Conservation (phyloP, 306 rosid genomes). For the Lathyrus sativus region DNA sequence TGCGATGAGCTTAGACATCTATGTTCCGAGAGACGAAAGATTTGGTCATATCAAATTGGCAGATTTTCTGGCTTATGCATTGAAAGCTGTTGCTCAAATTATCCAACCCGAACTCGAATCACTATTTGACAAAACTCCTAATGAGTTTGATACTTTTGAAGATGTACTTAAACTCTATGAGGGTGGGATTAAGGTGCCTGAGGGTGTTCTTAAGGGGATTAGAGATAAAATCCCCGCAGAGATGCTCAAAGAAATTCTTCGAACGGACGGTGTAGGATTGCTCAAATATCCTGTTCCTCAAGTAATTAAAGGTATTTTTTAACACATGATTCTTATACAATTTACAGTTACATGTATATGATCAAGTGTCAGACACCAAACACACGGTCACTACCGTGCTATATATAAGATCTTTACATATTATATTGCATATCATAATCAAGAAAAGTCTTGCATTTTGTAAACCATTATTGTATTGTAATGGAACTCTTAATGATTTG, state of each 20-base stretch:
- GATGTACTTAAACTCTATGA: slow-evolving; percentile 69
- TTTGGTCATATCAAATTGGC: slow-evolving; percentile 80
- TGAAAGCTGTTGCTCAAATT: slow-evolving; percentile 67
- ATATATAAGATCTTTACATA: not conserved
- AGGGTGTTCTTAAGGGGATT: slow-evolving; percentile 45
- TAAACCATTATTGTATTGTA: not conserved
- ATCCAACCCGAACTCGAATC: slow-evolving; percentile 66
- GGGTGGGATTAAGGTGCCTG: slow-evolving; percentile 67
- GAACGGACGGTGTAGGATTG: slow-evolving; percentile 61
- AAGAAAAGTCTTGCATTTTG: no score
- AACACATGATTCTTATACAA: no score
- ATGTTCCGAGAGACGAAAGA: slow-evolving; percentile 86
- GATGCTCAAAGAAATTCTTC: slow-evolving; percentile 64
- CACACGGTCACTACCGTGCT: no score
- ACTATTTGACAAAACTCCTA: slow-evolving; percentile 49
- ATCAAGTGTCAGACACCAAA: no score
- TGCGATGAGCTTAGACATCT: slow-evolving; percentile 58
- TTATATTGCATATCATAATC: no score
- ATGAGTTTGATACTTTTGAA: slow-evolving; percentile 67
- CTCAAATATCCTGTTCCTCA: slow-evolving; percentile 73
- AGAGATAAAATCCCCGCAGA: slow-evolving; percentile 59
- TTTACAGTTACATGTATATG: no score
- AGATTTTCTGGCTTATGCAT: slow-evolving; percentile 69
- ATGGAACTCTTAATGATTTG: slow-evolving; percentile 37
- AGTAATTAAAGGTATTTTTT: slow-evolving; percentile 68